Conservation (phyloP, 2,329 filamentous ascomycete species). For the Helotiales sp. region DNA sequence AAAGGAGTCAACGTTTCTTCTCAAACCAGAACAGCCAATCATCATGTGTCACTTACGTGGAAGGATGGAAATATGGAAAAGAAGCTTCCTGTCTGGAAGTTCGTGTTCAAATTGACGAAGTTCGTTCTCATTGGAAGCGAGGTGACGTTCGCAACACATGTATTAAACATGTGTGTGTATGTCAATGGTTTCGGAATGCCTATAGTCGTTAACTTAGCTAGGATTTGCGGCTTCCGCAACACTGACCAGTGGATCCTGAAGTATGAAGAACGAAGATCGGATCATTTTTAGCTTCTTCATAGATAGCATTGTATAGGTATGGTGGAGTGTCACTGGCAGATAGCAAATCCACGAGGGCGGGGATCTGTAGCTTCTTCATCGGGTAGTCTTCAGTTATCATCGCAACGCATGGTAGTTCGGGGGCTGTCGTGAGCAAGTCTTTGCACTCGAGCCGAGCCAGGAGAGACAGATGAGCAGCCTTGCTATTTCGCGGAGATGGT, state of each 20-base stretch:
- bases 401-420: background rate
- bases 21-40: too few species aligned
- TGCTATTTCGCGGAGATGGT: conserved; percentile 7
- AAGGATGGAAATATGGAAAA: conserved; percentile 8
- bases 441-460: background rate
- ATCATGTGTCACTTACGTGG: conserved; percentile 1
- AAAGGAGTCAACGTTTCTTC: background rate
- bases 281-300: conserved; percentile 1
- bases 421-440: background rate
- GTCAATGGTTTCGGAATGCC: conserved; percentile 5
- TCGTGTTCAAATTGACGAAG: conserved; percentile 1
- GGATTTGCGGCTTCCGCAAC: too few species aligned
- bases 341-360: background rate
- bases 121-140: conserved; percentile 1
- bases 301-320: background rate
- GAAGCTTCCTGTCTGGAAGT: conserved; percentile 5
- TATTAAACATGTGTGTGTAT: conserved; percentile 10
- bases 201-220: background rate
- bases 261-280: conserved; percentile 8
- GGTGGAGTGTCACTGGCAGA: background rate
- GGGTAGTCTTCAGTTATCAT: conserved; percentile 9
- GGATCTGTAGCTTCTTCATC: background rate
- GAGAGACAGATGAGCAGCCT: background rate
- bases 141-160: conserved; percentile 3
- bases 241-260: conserved; percentile 4